Evolutionary conservation across 1,284 basidiomycete genomes (phyloP).

Genomic region (Naganishia sp.): DNA sequence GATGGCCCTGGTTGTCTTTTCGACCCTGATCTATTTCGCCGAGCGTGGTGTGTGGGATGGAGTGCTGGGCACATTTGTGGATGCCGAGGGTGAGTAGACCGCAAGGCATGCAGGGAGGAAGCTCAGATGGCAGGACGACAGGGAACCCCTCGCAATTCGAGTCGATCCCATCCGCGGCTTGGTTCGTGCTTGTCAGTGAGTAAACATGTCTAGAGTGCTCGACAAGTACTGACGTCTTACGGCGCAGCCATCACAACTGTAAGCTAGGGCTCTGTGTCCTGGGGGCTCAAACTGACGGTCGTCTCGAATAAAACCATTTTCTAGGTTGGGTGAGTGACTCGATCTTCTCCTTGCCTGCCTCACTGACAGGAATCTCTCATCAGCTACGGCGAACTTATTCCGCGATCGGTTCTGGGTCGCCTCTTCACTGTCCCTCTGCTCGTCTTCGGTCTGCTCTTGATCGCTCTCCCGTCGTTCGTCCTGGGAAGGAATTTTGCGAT

Average conservation of each 20-base stretch:
- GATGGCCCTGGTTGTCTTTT: constrained; percentile 81
- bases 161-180: constrained; percentile 75
- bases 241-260: constrained; percentile 74
- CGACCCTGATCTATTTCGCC: constrained; percentile 81
- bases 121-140: not conserved
- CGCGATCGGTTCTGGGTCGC: constrained; percentile 75
- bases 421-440: constrained; percentile 79
- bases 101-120: too few species aligned
- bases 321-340: constrained; percentile 19
- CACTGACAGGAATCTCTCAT: not conserved
- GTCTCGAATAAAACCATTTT: too few species aligned
- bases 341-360: not conserved
- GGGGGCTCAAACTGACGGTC: not conserved
- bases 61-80: constrained; percentile 73
- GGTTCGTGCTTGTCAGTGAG: constrained; percentile 66
- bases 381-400: constrained; percentile 75
- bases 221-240: not conserved
- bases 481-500: constrained; percentile 83
- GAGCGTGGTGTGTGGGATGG: constrained; percentile 85
- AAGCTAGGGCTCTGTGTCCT: constrained; percentile 38
- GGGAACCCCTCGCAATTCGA: constrained; percentile 52
- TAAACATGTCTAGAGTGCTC: constrained; percentile 37
- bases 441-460: constrained; percentile 78
- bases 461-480: constrained; percentile 84
- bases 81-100: constrained; percentile 68